Conservation (phyloP, 306 rosid species). For the Fragaria vesca region DNA sequence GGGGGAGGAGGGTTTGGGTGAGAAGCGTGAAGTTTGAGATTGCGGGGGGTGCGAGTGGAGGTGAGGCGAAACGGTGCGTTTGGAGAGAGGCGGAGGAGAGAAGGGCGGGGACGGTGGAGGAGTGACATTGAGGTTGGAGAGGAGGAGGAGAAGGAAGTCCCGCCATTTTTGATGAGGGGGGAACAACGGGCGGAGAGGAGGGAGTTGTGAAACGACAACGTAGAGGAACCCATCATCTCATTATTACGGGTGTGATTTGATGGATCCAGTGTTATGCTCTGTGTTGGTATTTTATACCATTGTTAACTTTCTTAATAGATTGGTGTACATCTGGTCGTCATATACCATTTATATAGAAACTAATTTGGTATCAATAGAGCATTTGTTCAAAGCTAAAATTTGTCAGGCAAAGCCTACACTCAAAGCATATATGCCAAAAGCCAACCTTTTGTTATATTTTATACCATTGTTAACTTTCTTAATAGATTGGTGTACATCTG, state of each 20-base stretch:
- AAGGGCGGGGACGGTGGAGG: background rate
- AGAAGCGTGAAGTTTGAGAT: slow-evolving; percentile 43
- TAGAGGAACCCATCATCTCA: slow-evolving; percentile 16
- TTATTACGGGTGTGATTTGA: no score
- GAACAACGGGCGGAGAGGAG: background rate
- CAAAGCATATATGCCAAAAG: slow-evolving; percentile 71
- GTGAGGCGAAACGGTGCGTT: slow-evolving; percentile 23
- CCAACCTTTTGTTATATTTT: slow-evolving; percentile 9
- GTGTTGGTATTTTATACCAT: no score
- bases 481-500: no score
- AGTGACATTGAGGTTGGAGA: slow-evolving; percentile 13
- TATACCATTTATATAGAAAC: slow-evolving; percentile 8
- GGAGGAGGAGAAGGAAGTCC: background rate
- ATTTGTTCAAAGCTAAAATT: slow-evolving; percentile 32
- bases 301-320: no score
- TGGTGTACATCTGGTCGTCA: no score
- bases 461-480: no score
- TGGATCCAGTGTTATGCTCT: no score
- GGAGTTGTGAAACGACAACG: slow-evolving; percentile 10
- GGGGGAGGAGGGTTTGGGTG: slow-evolving; percentile 29
- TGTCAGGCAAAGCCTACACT: slow-evolving; percentile 45
- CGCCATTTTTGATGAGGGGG: slow-evolving; percentile 15
- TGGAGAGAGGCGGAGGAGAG: slow-evolving; percentile 9
- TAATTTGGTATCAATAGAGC: slow-evolving; percentile 32
- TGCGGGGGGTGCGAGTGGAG: slow-evolving; percentile 22